These are phyloP conservation scores for Jacaranda mimosifolia DNA, from an alignment of 257 asterid genomes.

Conservation along the genomic window DNA sequence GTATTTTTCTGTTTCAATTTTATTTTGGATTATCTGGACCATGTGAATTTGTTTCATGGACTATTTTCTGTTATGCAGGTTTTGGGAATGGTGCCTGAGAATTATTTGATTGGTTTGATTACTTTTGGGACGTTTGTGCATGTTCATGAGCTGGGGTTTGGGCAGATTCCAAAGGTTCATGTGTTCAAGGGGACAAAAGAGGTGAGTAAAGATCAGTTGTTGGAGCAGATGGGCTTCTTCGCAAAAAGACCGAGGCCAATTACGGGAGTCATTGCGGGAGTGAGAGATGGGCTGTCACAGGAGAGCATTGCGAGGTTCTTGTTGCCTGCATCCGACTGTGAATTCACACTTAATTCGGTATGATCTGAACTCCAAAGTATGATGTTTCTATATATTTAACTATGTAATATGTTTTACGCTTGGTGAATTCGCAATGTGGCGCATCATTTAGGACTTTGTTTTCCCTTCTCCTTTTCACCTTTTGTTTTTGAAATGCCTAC, in stretches of 20 bases:
- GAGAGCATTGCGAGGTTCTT: constrained; percentile 94
- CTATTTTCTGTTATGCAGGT: constrained; percentile 60
- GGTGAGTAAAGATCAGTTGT: constrained; percentile 83
- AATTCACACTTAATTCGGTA: constrained; percentile 92
- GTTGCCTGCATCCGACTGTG: constrained; percentile 97
- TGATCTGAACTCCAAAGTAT: constrained; percentile 32
- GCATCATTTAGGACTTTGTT: neutral
- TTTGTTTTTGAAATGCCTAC: neutral
- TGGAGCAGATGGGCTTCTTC: constrained; percentile 98
- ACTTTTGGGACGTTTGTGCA: constrained; percentile 94
- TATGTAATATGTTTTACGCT: constrained; percentile 12
- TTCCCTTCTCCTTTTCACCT: constrained; percentile 14
- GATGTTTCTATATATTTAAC: constrained; percentile 31
- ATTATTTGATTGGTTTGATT: constrained; percentile 90
- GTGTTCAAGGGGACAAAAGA: constrained; percentile 97
- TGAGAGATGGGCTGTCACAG: constrained; percentile 86
- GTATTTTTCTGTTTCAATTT: constrained; percentile 4
- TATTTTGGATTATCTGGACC: constrained; percentile 19
- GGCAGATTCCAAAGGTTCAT: constrained; percentile 89
- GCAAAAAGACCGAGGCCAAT: constrained; percentile 79
- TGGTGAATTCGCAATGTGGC: constrained; percentile 17
- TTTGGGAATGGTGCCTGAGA: constrained; percentile 88
- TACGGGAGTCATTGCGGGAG: constrained; percentile 94
- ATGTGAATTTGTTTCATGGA: constrained; percentile 13
- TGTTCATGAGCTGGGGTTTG: constrained; percentile 94